These are phyloP conservation scores for Cystobasidium onofrii DNA, from an alignment of 768 basidiomycete species.

Conservation along the genomic window DNA sequence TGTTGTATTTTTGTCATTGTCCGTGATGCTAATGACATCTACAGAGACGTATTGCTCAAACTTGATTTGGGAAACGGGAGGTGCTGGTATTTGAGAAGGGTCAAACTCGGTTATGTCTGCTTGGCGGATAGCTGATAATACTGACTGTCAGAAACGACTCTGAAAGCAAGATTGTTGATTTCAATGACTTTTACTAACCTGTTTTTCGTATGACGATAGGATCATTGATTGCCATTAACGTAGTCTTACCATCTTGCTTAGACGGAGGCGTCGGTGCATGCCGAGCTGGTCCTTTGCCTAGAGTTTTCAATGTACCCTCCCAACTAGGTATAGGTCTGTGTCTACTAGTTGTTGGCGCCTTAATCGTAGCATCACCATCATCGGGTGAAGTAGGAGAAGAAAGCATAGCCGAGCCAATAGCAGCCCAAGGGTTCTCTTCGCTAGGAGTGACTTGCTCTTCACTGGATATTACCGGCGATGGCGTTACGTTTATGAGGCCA, in stretches of 20 bases:
- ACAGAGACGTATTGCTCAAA: conserved; percentile 8
- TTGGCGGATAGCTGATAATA: neutral
- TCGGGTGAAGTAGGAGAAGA: neutral
- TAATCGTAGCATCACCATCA: neutral
- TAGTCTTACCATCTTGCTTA: neutral
- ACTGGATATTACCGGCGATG: neutral
- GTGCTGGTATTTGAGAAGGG: neutral
- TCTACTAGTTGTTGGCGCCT: neutral
- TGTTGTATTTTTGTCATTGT: neutral
- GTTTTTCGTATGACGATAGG: neutral
- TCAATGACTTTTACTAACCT: neutral
- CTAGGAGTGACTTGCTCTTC: neutral
- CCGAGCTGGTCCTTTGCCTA: conserved; percentile 10
- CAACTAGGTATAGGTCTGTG: neutral
- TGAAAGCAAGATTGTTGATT: neutral
- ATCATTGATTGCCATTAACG: neutral
- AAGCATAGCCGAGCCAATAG: neutral
- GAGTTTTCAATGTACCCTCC: conserved; percentile 11
- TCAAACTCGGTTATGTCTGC: neutral
- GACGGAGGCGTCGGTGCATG: conserved; percentile 21
- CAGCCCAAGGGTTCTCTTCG: neutral
- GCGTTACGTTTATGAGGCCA: neutral
- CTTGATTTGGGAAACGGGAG: neutral
- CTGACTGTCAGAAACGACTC: neutral
- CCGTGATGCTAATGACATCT: conserved; percentile 6